phyloP scores from a whole-genome alignment of 1,284 basidiomycete species.

The Trametes sp. region DNA sequence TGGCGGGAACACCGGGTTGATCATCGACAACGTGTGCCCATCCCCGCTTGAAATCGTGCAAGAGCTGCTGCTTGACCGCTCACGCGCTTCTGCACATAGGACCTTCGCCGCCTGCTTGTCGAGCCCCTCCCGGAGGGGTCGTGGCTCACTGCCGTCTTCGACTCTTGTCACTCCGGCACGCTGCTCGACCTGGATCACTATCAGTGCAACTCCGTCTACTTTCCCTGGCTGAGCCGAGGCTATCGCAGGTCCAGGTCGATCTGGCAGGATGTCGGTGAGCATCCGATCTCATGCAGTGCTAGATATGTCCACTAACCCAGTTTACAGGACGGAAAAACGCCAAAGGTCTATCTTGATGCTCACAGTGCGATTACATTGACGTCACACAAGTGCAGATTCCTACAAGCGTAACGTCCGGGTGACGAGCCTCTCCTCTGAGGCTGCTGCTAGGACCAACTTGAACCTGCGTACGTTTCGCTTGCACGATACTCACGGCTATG shows the following conservation, averaged over 20 bases:
- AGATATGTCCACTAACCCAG: neutral
- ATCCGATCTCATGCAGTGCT: neutral
- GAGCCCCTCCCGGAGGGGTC: slow-evolving; percentile 49
- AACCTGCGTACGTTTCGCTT: too few species aligned
- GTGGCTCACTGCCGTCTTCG: slow-evolving; percentile 53
- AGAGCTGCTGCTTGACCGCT: neutral
- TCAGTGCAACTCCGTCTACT: slow-evolving; percentile 52
- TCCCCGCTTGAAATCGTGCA: neutral
- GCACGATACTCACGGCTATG: too few species aligned
- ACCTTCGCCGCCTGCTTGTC: slow-evolving; percentile 47
- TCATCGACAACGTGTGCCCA: slow-evolving; percentile 46
- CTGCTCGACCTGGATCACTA: slow-evolving; percentile 53
- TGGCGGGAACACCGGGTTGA: slow-evolving; percentile 3
- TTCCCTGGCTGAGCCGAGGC: slow-evolving; percentile 55
- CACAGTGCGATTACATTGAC: neutral
- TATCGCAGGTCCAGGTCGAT: slow-evolving; percentile 24
- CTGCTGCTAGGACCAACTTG: neutral
- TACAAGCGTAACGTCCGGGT: neutral
- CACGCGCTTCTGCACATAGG: slow-evolving; percentile 32
- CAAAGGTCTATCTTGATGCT: neutral
- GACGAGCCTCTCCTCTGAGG: neutral
- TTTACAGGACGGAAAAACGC: neutral
- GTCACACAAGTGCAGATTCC: neutral
- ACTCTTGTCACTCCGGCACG: slow-evolving; percentile 56
- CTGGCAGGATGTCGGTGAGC: slow-evolving; percentile 10